Conservation (phyloP, 2,329 filamentous ascomycete genomes). For the Calonectria naviculata region DNA sequence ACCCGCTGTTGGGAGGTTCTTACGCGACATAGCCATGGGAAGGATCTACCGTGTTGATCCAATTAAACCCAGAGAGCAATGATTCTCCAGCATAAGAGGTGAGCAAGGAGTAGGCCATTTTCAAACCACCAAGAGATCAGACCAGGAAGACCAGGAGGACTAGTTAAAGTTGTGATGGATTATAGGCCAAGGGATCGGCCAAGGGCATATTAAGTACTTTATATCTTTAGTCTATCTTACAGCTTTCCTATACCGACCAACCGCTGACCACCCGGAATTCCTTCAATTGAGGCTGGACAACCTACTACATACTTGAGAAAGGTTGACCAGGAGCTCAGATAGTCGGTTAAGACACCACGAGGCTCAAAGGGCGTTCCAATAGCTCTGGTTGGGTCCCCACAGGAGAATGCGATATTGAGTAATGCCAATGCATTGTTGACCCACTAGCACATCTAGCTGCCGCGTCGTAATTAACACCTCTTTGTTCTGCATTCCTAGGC, state of each 20-base stretch:
- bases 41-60: slow-evolving; percentile 65
- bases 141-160: slow-evolving; percentile 9
- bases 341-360: slow-evolving; percentile 36
- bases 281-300: slow-evolving; percentile 29
- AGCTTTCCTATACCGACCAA: slow-evolving; percentile 5
- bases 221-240: slow-evolving; percentile 27
- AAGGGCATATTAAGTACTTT: slow-evolving; percentile 22
- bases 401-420: slow-evolving; percentile 35
- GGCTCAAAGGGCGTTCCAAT: slow-evolving; percentile 20
- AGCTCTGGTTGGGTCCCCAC: slow-evolving; percentile 4
- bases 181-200: not conserved
- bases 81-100: slow-evolving; percentile 56
- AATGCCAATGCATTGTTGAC: slow-evolving; percentile 15
- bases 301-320: slow-evolving; percentile 33
- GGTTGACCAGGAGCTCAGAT: slow-evolving; percentile 23
- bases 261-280: slow-evolving; percentile 15
- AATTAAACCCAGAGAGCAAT: slow-evolving; percentile 61
- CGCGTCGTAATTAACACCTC: slow-evolving; percentile 16
- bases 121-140: slow-evolving; percentile 16
- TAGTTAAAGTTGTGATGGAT: slow-evolving; percentile 1
- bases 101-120: slow-evolving; percentile 55
- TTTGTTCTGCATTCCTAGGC: slow-evolving; percentile 31
- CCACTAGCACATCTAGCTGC: slow-evolving; percentile 1
- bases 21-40: slow-evolving; percentile 77
- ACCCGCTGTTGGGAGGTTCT: slow-evolving; percentile 44